phyloP scores from a whole-genome alignment of 2,329 filamentous ascomycete species.

The Aspergillus sp. region DNA sequence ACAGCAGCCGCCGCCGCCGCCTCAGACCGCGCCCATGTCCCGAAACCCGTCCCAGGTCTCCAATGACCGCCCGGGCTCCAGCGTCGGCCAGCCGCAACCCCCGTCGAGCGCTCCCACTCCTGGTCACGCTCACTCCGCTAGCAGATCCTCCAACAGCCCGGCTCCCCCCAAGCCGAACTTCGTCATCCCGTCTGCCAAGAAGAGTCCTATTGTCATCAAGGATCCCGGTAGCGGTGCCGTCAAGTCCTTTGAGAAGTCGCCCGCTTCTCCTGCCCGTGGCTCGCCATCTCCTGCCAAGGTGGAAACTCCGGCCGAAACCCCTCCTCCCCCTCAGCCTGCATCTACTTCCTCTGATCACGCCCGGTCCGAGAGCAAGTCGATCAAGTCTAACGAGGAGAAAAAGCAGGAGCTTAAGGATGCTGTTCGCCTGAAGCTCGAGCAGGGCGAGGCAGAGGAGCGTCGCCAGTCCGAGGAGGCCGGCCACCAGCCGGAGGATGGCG shows the following conservation, averaged over 20 bases:
- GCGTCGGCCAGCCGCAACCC: conserved; percentile 49
- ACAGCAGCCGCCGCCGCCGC: no score
- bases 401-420: conserved; percentile 61
- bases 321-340: conserved; percentile 71
- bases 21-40: conserved; percentile 63
- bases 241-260: conserved; percentile 59
- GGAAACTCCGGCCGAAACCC: conserved; percentile 54
- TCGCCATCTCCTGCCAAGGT: conserved; percentile 49
- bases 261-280: conserved; percentile 50
- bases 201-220: conserved; percentile 73
- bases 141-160: conserved; percentile 46
- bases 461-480: conserved; percentile 39
- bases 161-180: conserved; percentile 55
- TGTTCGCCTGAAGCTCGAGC: conserved; percentile 43
- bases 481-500: conserved; percentile 21
- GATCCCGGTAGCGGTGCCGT: conserved; percentile 70
- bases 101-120: conserved; percentile 42
- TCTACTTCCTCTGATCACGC: conserved; percentile 57
- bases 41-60: conserved; percentile 73
- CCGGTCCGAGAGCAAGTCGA: conserved; percentile 60
- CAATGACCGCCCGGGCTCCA: conserved; percentile 54
- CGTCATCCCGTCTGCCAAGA: conserved; percentile 56
- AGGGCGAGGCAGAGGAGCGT: conserved; percentile 47
- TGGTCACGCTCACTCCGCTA: conserved; percentile 42
- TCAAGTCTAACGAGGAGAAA: conserved; percentile 72